A percentile compares a stretch with the other conserved stretches of the same genome.
Conservation (phyloP, 345 rosid genomes). For the Corchorus olitorius region DNA sequence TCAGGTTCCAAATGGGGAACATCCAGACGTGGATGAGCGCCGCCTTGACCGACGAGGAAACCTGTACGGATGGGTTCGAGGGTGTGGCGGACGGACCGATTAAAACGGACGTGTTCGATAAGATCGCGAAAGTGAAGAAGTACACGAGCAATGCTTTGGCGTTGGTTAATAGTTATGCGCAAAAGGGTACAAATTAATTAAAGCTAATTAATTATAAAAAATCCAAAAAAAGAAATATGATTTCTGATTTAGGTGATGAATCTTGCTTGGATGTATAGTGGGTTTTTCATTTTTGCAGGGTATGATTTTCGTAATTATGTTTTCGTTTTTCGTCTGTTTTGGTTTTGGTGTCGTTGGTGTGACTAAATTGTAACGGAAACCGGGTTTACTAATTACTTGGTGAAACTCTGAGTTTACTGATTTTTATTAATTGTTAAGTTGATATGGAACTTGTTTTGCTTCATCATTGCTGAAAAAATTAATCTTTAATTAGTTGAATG, state of each 20-base stretch:
- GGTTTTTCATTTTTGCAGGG: not conserved
- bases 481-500: not conserved
- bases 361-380: constrained; percentile 8
- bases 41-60: constrained; percentile 79
- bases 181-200: constrained; percentile 37
- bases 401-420: constrained; percentile 27
- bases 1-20: constrained; percentile 77
- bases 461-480: not conserved
- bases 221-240: not conserved
- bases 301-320: not conserved
- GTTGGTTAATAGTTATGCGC: constrained; percentile 62
- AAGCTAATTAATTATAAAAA: not conserved
- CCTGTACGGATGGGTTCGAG: constrained; percentile 82
- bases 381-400: constrained; percentile 22
- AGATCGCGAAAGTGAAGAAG: constrained; percentile 55
- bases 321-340: not conserved
- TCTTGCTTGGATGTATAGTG: not conserved
- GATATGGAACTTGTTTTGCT: not conserved
- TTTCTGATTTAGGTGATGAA: not conserved
- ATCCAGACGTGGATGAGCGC: constrained; percentile 98
- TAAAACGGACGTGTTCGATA: constrained; percentile 46
- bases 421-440: too few species aligned
- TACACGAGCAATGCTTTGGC: constrained; percentile 81
- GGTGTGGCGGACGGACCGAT: constrained; percentile 53
- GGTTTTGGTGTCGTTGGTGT: not conserved